Evolutionary conservation across 768 basidiomycete genomes (phyloP), one percentile per base, ranked within the genome.

Genomic region (Trametes sanguinea): DNA sequence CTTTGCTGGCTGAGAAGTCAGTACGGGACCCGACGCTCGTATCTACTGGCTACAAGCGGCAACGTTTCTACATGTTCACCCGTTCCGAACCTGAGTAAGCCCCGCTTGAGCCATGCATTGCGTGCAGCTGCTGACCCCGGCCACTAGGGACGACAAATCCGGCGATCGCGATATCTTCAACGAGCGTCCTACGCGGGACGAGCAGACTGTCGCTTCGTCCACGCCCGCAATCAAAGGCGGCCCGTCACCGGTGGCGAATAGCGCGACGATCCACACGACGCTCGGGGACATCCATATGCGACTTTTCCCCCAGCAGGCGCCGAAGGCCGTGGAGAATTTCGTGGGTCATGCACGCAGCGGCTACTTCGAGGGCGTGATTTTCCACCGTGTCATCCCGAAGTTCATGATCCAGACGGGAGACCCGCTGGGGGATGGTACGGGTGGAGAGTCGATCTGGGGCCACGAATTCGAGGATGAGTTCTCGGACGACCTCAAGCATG

Each of bases 391-490:
- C 65, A 99, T 99, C 72, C 85, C 93, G 63, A 98, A 99, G 76
- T 99, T 99, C 71, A 96, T 96, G 95, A 90, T 97, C 58, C 95
- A 97, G 80, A 96, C 94, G 4, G 94, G 94, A 35, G 94, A 96
- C 69, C 95, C 95, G 2, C 77, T 95, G n/a, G 94, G 92, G 22
- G 93, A 97, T 75, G 95, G 94, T 5, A 95, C 94, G 0, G 94
- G 94, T 14, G 95, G 95, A 13, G 86, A 81, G 52, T 93, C 90
- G 11, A 92, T 96, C 61, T 97, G 95, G 94, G 94, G 87, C 2
- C 74, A 78, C 57, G 91, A 94, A 45, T 95, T 96, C 67, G 94
- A 94, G 71, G 94, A 98, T 71, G 96, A 98, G 76, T 94, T 98
- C 69, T 82, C 88, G 17, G 89, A 95, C 66, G 89, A 92, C 47